Percentiles rank a stretch among this genome's conserved stretches.
Evolutionary conservation across 164 flowering plant genomes (phyloP).

Genomic region (Platanus orientalis): DNA sequence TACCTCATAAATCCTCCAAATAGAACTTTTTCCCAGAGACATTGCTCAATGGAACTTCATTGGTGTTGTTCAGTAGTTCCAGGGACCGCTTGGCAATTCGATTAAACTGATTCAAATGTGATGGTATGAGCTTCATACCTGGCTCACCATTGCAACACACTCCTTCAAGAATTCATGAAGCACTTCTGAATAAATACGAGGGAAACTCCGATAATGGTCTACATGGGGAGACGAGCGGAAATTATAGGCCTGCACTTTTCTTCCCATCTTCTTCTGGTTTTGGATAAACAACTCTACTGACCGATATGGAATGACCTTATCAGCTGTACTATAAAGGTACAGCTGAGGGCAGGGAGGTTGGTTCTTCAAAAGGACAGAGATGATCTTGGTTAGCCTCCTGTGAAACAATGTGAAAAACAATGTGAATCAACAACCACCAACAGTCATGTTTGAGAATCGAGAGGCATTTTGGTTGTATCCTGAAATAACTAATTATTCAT

Average conservation of each 20-base stretch:
- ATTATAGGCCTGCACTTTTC: slow-evolving; percentile 46
- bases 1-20: neutral
- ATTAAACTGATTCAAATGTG: neutral
- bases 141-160: slow-evolving; percentile 31
- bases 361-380: slow-evolving; percentile 38
- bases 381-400: slow-evolving; percentile 63
- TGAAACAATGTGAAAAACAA: slow-evolving; percentile 7
- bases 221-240: slow-evolving; percentile 86
- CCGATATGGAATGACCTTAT: slow-evolving; percentile 65
- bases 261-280: slow-evolving; percentile 55
- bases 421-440: neutral
- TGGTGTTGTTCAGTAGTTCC: neutral
- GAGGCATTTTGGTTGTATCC: neutral
- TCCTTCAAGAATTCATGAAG: slow-evolving; percentile 52
- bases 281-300: slow-evolving; percentile 56
- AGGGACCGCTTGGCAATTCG: neutral
- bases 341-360: slow-evolving; percentile 85
- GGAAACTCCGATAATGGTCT: slow-evolving; percentile 83
- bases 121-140: slow-evolving; percentile 7
- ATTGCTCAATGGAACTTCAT: neutral
- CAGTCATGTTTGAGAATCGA: too few species aligned
- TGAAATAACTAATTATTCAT: neutral
- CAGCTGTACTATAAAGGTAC: slow-evolving; percentile 84
- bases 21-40: neutral
- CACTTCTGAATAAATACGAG: slow-evolving; percentile 45